These are phyloP conservation scores for Starmerella bacillaris DNA, from an alignment of 805 yeast genomes.

Conservation along the genomic window DNA sequence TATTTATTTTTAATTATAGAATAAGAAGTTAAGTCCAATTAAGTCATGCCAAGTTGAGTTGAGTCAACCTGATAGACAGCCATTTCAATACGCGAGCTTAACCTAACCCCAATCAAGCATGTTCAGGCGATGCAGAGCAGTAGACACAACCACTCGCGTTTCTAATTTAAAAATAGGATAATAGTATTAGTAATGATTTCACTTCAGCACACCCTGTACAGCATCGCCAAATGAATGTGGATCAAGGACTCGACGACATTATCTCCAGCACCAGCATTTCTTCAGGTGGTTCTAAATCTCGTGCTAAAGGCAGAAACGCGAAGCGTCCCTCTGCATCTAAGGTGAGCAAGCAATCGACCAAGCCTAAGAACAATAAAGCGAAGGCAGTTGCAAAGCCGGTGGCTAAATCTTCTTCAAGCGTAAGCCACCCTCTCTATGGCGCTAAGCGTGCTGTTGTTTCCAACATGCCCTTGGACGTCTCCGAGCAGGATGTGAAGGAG, in stretches of 20 bases:
- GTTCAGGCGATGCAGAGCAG: too few relatives aligned
- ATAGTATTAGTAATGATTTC: too few relatives aligned
- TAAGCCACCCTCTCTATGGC: slow-evolving; percentile 11
- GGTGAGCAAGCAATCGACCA: slow-evolving; percentile 6
- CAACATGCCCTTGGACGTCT: slow-evolving; percentile 31
- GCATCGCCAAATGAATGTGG: slow-evolving; percentile 63
- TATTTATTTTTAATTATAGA: too few relatives aligned
- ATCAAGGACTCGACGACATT: slow-evolving; percentile 88
- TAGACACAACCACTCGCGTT: too few relatives aligned
- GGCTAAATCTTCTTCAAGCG: slow-evolving; percentile 26
- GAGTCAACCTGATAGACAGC: too few relatives aligned
- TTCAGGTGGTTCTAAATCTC: slow-evolving; percentile 17
- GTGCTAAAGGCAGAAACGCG: slow-evolving; percentile 15
- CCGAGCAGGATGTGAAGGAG: slow-evolving; percentile 32
- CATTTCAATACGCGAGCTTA: too few relatives aligned
- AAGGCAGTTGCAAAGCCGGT: slow-evolving; percentile 21
- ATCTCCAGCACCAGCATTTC: slow-evolving; percentile 35
- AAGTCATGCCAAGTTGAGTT: too few relatives aligned
- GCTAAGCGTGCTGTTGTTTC: slow-evolving; percentile 71
- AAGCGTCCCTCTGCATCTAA: slow-evolving; percentile 7
- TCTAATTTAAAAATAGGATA: too few relatives aligned
- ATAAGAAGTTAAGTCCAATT: too few relatives aligned
- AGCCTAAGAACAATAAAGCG: slow-evolving; percentile 16
- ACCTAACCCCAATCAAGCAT: too few relatives aligned
- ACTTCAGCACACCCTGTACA: too few relatives aligned